These are phyloP conservation scores for Hansfordia pulvinata DNA, from an alignment of 2,329 filamentous ascomycete genomes.

Conservation along the genomic window DNA sequence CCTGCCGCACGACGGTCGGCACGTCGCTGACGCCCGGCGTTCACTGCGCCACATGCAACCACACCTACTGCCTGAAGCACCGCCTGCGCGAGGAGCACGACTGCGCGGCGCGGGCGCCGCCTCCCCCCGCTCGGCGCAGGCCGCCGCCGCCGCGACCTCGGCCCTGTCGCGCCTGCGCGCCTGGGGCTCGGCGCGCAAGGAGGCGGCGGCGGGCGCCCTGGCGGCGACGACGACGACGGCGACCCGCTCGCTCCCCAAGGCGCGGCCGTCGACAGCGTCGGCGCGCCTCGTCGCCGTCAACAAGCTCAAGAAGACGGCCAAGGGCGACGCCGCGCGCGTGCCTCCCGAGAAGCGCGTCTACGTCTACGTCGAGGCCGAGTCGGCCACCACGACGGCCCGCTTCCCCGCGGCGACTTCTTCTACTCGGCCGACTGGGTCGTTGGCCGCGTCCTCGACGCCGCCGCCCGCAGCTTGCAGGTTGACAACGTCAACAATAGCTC, in stretches of 20 bases:
- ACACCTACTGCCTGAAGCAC: slow-evolving; percentile 67
- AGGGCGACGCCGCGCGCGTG: slow-evolving; percentile 78
- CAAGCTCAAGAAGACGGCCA: slow-evolving; percentile 71
- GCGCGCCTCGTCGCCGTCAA: slow-evolving; percentile 58
- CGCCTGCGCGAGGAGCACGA: slow-evolving; percentile 70
- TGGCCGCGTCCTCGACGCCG: slow-evolving; percentile 66
- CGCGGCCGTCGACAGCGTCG: slow-evolving; percentile 48
- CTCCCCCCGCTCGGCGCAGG: slow-evolving; percentile 24
- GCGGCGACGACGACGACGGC: too few species aligned
- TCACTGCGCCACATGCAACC: slow-evolving; percentile 58
- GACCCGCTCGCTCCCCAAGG: slow-evolving; percentile 43
- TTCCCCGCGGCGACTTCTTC: slow-evolving; percentile 69
- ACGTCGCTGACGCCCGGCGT: slow-evolving; percentile 55
- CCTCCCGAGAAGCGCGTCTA: slow-evolving; percentile 78
- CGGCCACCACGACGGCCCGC: slow-evolving; percentile 69
- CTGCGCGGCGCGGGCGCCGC: slow-evolving; percentile 51
- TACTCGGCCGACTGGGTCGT: slow-evolving; percentile 82
- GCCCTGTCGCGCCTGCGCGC: slow-evolving; percentile 66
- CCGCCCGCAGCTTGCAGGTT: slow-evolving; percentile 64
- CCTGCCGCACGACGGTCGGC: slow-evolving; percentile 59
- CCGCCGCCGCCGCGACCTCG: slow-evolving; percentile 41
- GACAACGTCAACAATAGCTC: slow-evolving; percentile 75
- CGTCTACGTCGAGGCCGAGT: slow-evolving; percentile 78
- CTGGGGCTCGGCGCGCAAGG: slow-evolving; percentile 67
- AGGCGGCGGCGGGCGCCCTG: too few species aligned